Conservation (phyloP, 2,329 filamentous ascomycete genomes). For the Alternaria rosae region DNA sequence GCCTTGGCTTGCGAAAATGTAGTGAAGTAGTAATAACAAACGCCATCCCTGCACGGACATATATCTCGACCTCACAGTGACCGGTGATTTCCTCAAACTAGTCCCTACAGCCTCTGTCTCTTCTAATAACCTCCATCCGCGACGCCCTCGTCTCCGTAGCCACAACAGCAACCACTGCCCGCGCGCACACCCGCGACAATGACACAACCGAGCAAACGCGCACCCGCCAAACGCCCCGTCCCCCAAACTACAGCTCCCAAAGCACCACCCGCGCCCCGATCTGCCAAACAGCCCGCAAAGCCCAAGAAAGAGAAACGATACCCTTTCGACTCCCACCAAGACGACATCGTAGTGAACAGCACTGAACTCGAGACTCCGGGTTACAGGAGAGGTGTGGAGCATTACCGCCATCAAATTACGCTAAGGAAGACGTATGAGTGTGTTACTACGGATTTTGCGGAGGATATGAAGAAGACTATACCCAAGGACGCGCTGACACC, state of each 20-base stretch:
- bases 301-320: neutral
- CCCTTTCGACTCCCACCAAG: slow-evolving; percentile 21
- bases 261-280: neutral
- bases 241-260: neutral
- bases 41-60: slow-evolving; percentile 10
- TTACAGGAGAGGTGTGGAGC: neutral
- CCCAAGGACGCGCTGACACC: neutral
- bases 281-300: neutral
- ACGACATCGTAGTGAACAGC: slow-evolving; percentile 26
- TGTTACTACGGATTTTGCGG: neutral
- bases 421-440: neutral
- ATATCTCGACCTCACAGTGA: neutral
- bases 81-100: neutral
- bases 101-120: neutral
- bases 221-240: neutral
- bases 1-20: neutral
- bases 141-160: neutral
- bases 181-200: neutral
- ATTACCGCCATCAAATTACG: slow-evolving; percentile 16
- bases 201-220: neutral
- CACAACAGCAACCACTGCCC: too few relatives aligned
- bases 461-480: neutral
- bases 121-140: neutral
- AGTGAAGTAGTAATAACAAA: slow-evolving; percentile 15
- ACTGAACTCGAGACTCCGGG: slow-evolving; percentile 6